A percentile compares a stretch with the other conserved stretches of the same genome.
Conservation (phyloP, 805 yeast species). For the Candida suzukii region DNA sequence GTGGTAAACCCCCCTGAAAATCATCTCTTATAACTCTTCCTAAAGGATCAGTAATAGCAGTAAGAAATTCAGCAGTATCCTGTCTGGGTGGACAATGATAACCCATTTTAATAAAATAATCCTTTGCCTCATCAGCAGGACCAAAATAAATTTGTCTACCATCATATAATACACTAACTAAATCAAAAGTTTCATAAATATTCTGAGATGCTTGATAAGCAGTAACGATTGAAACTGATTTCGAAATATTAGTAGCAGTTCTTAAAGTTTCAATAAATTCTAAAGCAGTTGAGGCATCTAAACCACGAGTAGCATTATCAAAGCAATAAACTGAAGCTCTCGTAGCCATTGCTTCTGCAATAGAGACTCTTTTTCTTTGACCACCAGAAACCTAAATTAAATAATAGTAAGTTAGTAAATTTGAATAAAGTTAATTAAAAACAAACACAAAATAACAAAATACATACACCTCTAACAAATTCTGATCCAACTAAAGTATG, state of each 20-base stretch:
- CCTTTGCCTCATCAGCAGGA: constrained; percentile 44
- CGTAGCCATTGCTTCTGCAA: constrained; percentile 39
- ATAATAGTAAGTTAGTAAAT: constrained; percentile 1
- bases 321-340: constrained; percentile 41
- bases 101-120: constrained; percentile 55
- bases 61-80: constrained; percentile 63
- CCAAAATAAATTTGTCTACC: constrained; percentile 49
- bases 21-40: constrained; percentile 48
- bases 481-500: constrained; percentile 61
- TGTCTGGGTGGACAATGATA: constrained; percentile 57
- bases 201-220: constrained; percentile 40
- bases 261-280: constrained; percentile 55
- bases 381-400: constrained; percentile 60
- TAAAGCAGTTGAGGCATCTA: constrained; percentile 64
- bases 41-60: constrained; percentile 60
- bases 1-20: constrained; percentile 48
- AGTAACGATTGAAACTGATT: constrained; percentile 45
- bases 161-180: constrained; percentile 33
- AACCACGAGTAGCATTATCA: constrained; percentile 69
- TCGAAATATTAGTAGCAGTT: constrained; percentile 43
- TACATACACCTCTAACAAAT: constrained; percentile 47
- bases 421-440: constrained; percentile 1
- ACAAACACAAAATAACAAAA: constrained; percentile 28
- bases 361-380: constrained; percentile 54
- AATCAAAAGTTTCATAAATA: constrained; percentile 37